Evolutionary conservation across 1,139 yeast species (phyloP), one percentile per base, ranked within the genome.

Genomic region (Scheffersomyces illinoinensis): DNA sequence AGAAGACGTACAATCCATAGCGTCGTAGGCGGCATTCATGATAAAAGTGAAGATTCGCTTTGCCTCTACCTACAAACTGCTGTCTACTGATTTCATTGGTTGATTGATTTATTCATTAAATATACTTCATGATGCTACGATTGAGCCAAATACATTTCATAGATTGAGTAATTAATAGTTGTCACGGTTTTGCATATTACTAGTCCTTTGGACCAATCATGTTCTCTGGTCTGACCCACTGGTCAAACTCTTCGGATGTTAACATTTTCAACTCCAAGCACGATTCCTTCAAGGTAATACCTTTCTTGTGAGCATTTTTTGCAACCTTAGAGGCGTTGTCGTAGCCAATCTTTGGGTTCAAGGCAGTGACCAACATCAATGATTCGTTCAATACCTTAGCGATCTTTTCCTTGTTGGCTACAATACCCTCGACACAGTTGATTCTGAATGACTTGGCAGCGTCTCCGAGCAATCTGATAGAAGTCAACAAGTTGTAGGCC

Each of bases 271-370:
- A 64, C 53, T 67, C 70, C 63, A 67, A 64, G 43, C 68, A 66
- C 19, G 64, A 60, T 50, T 67, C 62, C 63, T 65, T 67, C 66
- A 67, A 64, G n/a, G 70, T 67, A 56, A 67, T 59, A 10, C 70
- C 70, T 65, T 67, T 67, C 64, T 67, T 67, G 64, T 67, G 70
- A 17, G 70, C 70, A 54, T 67, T 67, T 64, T 67, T 67, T 52
- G 70, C 70, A 20, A 64, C 65, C 66, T 67, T 67, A 53, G 69
- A 66, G 14, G 70, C 70, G 55, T 65, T 66, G 53, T 67, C 70
- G 62, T 67, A 67, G 39, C 70, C 70, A 43, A 67, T 67, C 66
- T 66, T 66, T 19, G 70, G 70, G 63, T 67, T 67, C 59, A 67
- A 64, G 2, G 69, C 70, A 24, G 70, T 67, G 4, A 67, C 70